These are phyloP conservation scores for Exophiala spinifera DNA, from an alignment of 2,329 filamentous ascomycete species.

Conservation along the genomic window DNA sequence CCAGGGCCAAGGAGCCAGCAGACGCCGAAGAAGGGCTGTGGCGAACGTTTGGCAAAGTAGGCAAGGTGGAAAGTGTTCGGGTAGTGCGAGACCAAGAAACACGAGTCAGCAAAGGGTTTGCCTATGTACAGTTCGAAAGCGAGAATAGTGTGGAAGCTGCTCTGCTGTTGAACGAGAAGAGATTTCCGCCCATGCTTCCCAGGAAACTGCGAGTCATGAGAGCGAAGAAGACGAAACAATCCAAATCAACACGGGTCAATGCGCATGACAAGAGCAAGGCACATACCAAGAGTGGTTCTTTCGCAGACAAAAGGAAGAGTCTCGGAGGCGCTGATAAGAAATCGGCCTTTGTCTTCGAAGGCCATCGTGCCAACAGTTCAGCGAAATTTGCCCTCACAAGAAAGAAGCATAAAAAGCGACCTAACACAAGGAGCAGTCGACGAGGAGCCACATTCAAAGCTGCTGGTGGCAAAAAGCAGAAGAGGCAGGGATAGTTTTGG, in stretches of 20 bases:
- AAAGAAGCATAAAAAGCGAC: slow-evolving; percentile 30
- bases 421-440: slow-evolving; percentile 39
- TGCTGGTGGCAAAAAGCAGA: slow-evolving; percentile 33
- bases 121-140: slow-evolving; percentile 95
- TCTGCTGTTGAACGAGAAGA: slow-evolving; percentile 82
- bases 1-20: slow-evolving; percentile 66
- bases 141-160: slow-evolving; percentile 87
- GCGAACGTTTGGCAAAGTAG: slow-evolving; percentile 72
- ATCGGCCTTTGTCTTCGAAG: slow-evolving; percentile 41
- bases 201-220: slow-evolving; percentile 80
- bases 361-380: slow-evolving; percentile 40
- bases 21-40: slow-evolving; percentile 93
- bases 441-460: slow-evolving; percentile 44
- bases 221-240: slow-evolving; percentile 59
- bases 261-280: slow-evolving; percentile 11
- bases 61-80: slow-evolving; percentile 87
- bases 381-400: slow-evolving; percentile 37
- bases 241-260: slow-evolving; percentile 29
- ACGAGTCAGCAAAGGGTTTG: slow-evolving; percentile 91
- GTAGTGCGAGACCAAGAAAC: slow-evolving; percentile 87
- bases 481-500: neutral
- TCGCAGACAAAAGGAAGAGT: neutral
- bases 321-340: neutral
- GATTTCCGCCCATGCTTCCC: slow-evolving; percentile 90
- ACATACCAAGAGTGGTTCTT: neutral